These are phyloP conservation scores for Senecio squalidus DNA, from an alignment of 140 eudicot species.

Conservation along the genomic window DNA sequence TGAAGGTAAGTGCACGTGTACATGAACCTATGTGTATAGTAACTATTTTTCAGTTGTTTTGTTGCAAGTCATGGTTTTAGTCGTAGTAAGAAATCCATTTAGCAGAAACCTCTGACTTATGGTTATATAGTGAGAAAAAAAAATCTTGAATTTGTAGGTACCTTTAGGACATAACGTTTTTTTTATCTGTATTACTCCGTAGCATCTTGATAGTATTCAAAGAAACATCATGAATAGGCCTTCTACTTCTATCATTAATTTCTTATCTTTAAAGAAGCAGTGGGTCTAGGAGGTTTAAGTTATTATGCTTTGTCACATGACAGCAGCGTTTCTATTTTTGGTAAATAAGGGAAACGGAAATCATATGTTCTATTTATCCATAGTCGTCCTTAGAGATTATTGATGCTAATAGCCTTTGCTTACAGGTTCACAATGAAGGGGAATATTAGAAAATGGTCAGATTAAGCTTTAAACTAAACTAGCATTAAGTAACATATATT, in stretches of 20 bases:
- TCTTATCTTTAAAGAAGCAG: too few relatives aligned
- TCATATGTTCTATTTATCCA: background rate
- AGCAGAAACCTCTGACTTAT: background rate
- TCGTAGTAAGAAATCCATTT: background rate
- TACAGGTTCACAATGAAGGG: background rate
- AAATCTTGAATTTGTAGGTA: too few relatives aligned
- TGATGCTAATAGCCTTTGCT: background rate
- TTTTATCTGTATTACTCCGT: too few relatives aligned
- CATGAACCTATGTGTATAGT: background rate
- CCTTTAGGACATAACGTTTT: too few relatives aligned
- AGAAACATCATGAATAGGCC: background rate
- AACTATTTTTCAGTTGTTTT: background rate
- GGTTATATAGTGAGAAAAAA: background rate
- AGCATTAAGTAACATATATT: slow-evolving; percentile 1
- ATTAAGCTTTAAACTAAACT: background rate
- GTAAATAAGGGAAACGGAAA: background rate
- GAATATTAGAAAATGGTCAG: background rate
- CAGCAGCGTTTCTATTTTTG: background rate
- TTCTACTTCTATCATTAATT: background rate
- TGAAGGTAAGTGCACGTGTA: slow-evolving; percentile 40
- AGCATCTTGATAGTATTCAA: too few relatives aligned
- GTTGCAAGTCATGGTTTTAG: background rate
- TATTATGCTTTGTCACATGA: background rate
- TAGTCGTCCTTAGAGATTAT: background rate
- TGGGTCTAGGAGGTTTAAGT: background rate